phyloP scores from a whole-genome alignment of 192 early-diverging fungal species.

The Coemansia guatemalensis region DNA sequence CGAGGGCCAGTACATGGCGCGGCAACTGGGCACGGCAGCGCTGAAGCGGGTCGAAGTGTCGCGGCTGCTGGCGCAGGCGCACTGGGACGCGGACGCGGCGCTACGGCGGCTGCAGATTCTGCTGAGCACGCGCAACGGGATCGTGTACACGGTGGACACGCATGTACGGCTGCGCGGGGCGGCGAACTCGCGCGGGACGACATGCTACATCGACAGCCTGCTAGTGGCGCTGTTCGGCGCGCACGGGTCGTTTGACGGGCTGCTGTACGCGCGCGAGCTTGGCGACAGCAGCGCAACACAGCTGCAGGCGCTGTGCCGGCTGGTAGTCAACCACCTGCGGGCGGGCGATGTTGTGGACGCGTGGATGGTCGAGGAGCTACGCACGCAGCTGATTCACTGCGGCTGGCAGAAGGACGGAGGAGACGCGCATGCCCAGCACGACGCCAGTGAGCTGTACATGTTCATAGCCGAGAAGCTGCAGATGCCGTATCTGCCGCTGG shows the following conservation, averaged over 20 bases:
- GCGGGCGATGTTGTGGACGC: constrained; percentile 59
- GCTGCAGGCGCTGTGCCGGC: constrained; percentile 54
- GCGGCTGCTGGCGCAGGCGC: constrained; percentile 17
- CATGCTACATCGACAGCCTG: constrained; percentile 69
- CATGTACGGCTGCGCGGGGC: constrained; percentile 42
- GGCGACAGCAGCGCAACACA: constrained; percentile 40
- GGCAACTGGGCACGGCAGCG: constrained; percentile 13
- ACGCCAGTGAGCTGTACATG: constrained; percentile 68
- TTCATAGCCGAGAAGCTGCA: constrained; percentile 64
- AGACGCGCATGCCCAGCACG: constrained; percentile 56
- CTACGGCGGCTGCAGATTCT: constrained; percentile 23
- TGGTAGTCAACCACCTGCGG: constrained; percentile 62
- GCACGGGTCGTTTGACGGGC: constrained; percentile 59
- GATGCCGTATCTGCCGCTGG: constrained; percentile 67
- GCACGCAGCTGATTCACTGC: constrained; percentile 51
- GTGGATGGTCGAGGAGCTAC: constrained; percentile 55
- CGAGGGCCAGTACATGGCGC: constrained; percentile 18
- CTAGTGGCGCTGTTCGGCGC: constrained; percentile 68
- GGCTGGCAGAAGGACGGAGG: constrained; percentile 47
- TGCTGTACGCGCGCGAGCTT: constrained; percentile 55
- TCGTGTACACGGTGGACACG: constrained; percentile 22
- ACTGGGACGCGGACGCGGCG: constrained; percentile 22
- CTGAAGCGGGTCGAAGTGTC: constrained; percentile 22
- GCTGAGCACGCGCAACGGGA: constrained; percentile 29
- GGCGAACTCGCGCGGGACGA: constrained; percentile 62